A percentile compares a stretch with the other conserved stretches of the same genome.
Conservation (phyloP, 352 stramenopile genomes). For the Globisporangium irregulare region DNA sequence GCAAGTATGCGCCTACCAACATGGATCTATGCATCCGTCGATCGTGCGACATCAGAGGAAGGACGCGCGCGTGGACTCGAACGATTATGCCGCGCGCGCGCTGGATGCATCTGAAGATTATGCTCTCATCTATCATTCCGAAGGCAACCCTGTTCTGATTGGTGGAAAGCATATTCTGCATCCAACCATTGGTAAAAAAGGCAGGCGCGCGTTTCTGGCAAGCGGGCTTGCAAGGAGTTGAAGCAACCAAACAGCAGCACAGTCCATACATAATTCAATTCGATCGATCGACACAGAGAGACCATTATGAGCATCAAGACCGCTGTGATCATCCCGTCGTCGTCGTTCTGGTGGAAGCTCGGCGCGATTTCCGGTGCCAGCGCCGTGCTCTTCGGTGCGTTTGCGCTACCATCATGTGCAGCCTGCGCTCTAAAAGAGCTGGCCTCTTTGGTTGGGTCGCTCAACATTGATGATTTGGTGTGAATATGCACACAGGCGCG, state of each 20-base stretch:
- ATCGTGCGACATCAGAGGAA: neutral
- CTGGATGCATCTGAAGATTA: neutral
- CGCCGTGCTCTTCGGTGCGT: slow-evolving; percentile 52
- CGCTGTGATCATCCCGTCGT: slow-evolving; percentile 52
- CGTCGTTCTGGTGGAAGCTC: slow-evolving; percentile 80
- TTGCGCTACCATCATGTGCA: neutral
- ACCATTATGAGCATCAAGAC: slow-evolving; percentile 34
- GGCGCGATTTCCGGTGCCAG: slow-evolving; percentile 67
- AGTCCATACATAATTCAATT: neutral
- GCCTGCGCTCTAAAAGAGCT: neutral
- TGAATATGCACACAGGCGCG: slow-evolving; percentile 34
- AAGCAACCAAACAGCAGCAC: neutral
- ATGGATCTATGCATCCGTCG: neutral
- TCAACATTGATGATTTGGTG: neutral
- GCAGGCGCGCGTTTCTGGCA: neutral
- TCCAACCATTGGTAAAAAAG: neutral
- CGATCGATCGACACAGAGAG: neutral
- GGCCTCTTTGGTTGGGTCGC: neutral
- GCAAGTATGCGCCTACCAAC: neutral
- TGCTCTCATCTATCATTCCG: neutral
- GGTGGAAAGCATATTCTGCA: neutral
- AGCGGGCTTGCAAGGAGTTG: neutral
- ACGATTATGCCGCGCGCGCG: neutral
- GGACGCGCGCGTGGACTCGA: neutral
- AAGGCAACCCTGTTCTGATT: neutral